Percentiles rank a stretch among this genome's conserved stretches.
Conservation (phyloP, 768 basidiomycete species). For the Porphyrellus cyaneotinctus region DNA sequence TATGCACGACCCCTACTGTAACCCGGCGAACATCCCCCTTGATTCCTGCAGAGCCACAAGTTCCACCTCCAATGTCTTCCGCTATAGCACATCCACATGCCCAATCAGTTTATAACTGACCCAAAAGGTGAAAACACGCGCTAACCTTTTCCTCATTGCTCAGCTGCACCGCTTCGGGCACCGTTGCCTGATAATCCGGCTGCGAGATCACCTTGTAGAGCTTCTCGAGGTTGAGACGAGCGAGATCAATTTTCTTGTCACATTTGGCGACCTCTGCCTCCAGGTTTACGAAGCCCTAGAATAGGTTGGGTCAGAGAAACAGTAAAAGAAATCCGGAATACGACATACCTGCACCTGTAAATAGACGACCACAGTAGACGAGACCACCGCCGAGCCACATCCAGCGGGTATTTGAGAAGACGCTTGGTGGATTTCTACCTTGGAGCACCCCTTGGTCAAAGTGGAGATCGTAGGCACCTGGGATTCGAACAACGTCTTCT, state of each 20-base stretch:
- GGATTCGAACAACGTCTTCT: constrained; percentile 62
- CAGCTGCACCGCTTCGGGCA: constrained; percentile 71
- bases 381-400: constrained; percentile 81
- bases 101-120: neutral
- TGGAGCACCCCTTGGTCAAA: constrained; percentile 86
- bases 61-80: constrained; percentile 63
- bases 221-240: constrained; percentile 68
- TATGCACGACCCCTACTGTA: constrained; percentile 41
- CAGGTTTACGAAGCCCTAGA: constrained; percentile 87
- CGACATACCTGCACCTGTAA: constrained; percentile 76
- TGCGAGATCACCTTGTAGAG: constrained; percentile 67
- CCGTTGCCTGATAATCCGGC: constrained; percentile 72
- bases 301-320: neutral
- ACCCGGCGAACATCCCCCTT: constrained; percentile 68
- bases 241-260: constrained; percentile 83
- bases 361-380: constrained; percentile 68
- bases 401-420: constrained; percentile 65
- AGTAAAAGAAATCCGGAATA: neutral
- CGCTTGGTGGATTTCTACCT: constrained; percentile 61
- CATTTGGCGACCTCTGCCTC: constrained; percentile 85
- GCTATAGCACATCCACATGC: neutral
- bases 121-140: neutral
- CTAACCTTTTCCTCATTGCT: constrained; percentile 79
- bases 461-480: constrained; percentile 74
- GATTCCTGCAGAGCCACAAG: constrained; percentile 66